phyloP scores from a whole-genome alignment of 2,329 filamentous ascomycete genomes.

The Exophiala oligosperma region DNA sequence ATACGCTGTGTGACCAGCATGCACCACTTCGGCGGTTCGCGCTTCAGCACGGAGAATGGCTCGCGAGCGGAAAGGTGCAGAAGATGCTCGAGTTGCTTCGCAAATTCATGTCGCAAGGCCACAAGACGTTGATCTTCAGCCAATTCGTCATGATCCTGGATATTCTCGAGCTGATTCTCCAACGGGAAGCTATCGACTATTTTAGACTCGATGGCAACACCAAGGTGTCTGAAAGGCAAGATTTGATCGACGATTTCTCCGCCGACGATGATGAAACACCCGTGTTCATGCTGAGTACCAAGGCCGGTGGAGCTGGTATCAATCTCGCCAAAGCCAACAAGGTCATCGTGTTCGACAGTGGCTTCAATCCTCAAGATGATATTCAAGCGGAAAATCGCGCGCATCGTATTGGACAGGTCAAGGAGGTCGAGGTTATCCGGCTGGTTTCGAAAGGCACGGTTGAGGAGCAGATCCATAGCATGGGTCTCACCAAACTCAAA shows the following conservation, averaged over 20 bases:
- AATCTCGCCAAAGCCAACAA: constrained; percentile 96
- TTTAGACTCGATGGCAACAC: constrained; percentile 86
- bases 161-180: constrained; percentile 80
- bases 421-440: constrained; percentile 85
- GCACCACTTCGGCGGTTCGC: constrained; percentile 55
- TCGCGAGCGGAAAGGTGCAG: constrained; percentile 80
- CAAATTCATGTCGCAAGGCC: constrained; percentile 74
- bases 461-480: constrained; percentile 87
- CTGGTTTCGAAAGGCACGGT: constrained; percentile 80
- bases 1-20: constrained; percentile 58
- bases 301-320: constrained; percentile 93
- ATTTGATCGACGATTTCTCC: constrained; percentile 85
- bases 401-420: constrained; percentile 87
- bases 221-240: constrained; percentile 78
- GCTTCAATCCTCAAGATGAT: constrained; percentile 98
- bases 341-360: constrained; percentile 93
- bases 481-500: constrained; percentile 90
- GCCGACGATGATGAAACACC: constrained; percentile 68
- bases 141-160: constrained; percentile 92
- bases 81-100: constrained; percentile 74
- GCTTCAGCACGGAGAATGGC: constrained; percentile 64
- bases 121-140: constrained; percentile 86
- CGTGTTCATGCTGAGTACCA: constrained; percentile 90
- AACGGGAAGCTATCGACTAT: constrained; percentile 70
- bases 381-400: constrained; percentile 98